These are phyloP conservation scores for Asparagopsis taxiformis DNA, from an alignment of 31 red algal species.

Conservation along the genomic window DNA sequence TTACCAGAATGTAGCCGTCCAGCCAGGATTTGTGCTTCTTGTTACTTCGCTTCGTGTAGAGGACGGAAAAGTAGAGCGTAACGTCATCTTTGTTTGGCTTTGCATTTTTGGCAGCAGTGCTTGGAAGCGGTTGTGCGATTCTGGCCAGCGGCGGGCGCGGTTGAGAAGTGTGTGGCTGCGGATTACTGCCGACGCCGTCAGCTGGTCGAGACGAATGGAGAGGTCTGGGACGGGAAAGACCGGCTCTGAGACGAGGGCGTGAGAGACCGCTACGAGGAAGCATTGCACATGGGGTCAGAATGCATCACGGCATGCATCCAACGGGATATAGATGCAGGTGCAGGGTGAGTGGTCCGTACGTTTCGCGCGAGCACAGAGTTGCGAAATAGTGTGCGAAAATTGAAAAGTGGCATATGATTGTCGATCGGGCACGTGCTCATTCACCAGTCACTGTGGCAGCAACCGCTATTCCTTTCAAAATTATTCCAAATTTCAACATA, in stretches of 20 bases:
- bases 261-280: slow-evolving; percentile 24
- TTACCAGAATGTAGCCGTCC: slow-evolving; percentile 74
- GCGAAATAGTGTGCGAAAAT: not conserved
- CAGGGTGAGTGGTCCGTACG: not conserved
- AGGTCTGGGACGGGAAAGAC: slow-evolving; percentile 35
- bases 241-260: slow-evolving; percentile 35
- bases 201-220: slow-evolving; percentile 5
- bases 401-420: too few relatives aligned
- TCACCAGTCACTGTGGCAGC: too few relatives aligned
- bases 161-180: not conserved
- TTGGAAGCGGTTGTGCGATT: not conserved
- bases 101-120: too few relatives aligned
- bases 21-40: slow-evolving; percentile 82
- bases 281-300: slow-evolving; percentile 1
- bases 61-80: slow-evolving; percentile 53
- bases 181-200: not conserved
- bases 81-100: not conserved
- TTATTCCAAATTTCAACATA: too few relatives aligned
- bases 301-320: not conserved
- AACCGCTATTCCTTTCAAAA: too few relatives aligned
- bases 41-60: slow-evolving; percentile 78
- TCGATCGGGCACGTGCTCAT: too few relatives aligned
- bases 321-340: not conserved
- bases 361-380: not conserved
- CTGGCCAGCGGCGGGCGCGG: not conserved